Percentiles rank a stretch among this genome's conserved stretches.
Conservation (phyloP, 1,284 basidiomycete species). For the Cryptococcus hybrid region DNA sequence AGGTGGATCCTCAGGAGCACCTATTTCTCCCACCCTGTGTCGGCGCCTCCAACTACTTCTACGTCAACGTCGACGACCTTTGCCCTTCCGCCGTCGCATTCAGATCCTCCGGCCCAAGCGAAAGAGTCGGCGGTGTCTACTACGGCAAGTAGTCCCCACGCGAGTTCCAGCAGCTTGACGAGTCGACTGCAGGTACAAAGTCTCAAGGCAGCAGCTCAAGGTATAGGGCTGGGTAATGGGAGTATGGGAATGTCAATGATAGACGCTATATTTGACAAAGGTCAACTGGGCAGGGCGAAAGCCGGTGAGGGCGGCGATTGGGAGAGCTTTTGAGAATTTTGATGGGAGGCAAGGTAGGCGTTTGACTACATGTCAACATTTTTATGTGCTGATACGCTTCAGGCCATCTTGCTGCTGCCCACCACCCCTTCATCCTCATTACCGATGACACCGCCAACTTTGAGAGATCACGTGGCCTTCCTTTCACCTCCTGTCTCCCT, state of each 20-base stretch:
- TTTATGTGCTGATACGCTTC: conserved; percentile 2
- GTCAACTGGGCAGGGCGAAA: conserved; percentile 63
- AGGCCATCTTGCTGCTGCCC: conserved; percentile 78
- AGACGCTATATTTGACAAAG: conserved; percentile 69
- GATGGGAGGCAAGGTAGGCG: conserved; percentile 65
- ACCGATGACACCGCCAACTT: conserved; percentile 65
- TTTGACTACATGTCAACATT: not conserved
- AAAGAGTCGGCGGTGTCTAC: conserved; percentile 2
- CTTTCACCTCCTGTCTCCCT: conserved; percentile 25
- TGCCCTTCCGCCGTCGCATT: conserved; percentile 27
- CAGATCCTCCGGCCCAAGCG: conserved; percentile 10
- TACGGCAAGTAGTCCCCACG: not conserved
- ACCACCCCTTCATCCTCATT: conserved; percentile 55
- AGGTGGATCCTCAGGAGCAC: conserved; percentile 3
- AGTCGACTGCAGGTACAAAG: conserved; percentile 66
- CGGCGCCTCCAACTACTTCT: conserved; percentile 23
- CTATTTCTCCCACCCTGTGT: conserved; percentile 5
- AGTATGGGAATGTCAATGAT: conserved; percentile 80
- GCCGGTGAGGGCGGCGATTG: conserved; percentile 61
- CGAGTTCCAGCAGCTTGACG: conserved; percentile 26
- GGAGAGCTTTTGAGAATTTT: conserved; percentile 70
- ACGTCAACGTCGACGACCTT: conserved; percentile 36
- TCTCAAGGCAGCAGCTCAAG: conserved; percentile 73
- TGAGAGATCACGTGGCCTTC: conserved; percentile 73
- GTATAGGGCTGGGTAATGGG: conserved; percentile 65